Evolutionary conservation across 495 filamentous ascomycete genomes (phyloP), one percentile per base, ranked within the genome.

Genomic region (Neurospora sp.): DNA sequence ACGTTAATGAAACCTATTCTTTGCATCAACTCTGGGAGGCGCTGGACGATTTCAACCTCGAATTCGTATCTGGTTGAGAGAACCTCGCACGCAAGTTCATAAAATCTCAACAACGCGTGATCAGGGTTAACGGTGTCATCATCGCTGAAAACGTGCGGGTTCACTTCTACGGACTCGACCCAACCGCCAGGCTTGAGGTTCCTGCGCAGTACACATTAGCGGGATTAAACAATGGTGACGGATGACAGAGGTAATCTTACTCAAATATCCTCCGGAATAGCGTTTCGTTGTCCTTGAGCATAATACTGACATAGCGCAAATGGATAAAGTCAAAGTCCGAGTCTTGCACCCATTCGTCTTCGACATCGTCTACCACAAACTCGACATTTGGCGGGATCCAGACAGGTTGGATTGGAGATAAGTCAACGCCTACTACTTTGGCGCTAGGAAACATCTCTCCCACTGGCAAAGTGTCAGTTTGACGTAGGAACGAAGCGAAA

Each of bases 111-210:
- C 7, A 88, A 74, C 10, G 85, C 79, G 71, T 88, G 83, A 72
- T 86, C 84, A 1, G 81, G 72, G 1, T 81, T 75, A 71, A 89
- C 79, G 9, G 83, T 86, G 71, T 79, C 81, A 74, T 90, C 88
- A 71, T 90, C 88, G 59, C 84, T 88, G 70, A 77, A 78, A 17
- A 85, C 81, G 39, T 82, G 83, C 11, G 85, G 85, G 71, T 85
- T 83, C 21, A 88, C 74, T 59, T 91, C 89, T 73, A 89, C 86
- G 71, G 86, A 83, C 79, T 91, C 89, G 42, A 88, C 36, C 85
- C 87, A 92, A 70, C 87, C 91, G 48, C 91, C 90, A 2, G 90
- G 90, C 71, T 86, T 86, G 19, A 89, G 82, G 74, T 87, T 84
- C n/a, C 86, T 87, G 42, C 24, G 15, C 15, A 39, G 21, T 42